Evolutionary conservation across 768 basidiomycete species (phyloP).

Genomic region (Clitopilus hobsonii): DNA sequence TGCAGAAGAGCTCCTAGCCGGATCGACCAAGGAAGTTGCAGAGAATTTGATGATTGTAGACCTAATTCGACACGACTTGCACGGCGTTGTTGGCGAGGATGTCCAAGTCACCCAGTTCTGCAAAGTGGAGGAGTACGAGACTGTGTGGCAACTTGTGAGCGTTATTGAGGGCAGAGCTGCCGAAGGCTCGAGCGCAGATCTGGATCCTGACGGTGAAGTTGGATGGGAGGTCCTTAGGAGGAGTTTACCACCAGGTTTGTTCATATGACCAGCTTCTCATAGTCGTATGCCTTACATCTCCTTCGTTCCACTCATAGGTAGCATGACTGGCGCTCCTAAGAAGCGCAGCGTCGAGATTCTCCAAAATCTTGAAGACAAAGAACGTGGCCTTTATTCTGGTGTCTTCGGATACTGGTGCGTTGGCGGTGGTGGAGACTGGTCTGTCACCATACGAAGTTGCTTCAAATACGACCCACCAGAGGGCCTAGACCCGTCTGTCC

Average conservation of each 20-base stretch:
- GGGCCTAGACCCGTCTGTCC: neutral
- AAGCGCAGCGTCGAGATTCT: constrained; percentile 90
- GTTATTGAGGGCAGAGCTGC: constrained; percentile 75
- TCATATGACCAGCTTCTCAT: neutral
- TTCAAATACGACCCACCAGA: constrained; percentile 58
- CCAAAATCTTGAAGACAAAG: constrained; percentile 66
- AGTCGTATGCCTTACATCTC: neutral
- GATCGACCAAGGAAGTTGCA: constrained; percentile 84
- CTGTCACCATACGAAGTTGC: constrained; percentile 90
- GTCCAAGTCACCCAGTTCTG: constrained; percentile 86
- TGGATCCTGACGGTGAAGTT: constrained; percentile 40
- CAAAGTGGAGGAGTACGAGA: constrained; percentile 85
- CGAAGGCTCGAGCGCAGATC: constrained; percentile 19
- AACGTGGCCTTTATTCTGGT: constrained; percentile 84
- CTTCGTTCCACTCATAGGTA: constrained; percentile 43
- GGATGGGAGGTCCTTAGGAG: constrained; percentile 77
- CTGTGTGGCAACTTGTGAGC: constrained; percentile 93
- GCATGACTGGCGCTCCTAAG: constrained; percentile 98
- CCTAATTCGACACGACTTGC: constrained; percentile 88
- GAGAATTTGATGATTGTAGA: constrained; percentile 99
- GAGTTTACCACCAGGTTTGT: constrained; percentile 82
- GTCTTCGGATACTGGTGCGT: constrained; percentile 92
- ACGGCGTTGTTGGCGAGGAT: constrained; percentile 75
- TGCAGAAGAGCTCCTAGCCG: constrained; percentile 58
- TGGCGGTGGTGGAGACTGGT: constrained; percentile 87